Conservation (phyloP, 352 stramenopile genomes). For the Thalassiosira allenii region DNA sequence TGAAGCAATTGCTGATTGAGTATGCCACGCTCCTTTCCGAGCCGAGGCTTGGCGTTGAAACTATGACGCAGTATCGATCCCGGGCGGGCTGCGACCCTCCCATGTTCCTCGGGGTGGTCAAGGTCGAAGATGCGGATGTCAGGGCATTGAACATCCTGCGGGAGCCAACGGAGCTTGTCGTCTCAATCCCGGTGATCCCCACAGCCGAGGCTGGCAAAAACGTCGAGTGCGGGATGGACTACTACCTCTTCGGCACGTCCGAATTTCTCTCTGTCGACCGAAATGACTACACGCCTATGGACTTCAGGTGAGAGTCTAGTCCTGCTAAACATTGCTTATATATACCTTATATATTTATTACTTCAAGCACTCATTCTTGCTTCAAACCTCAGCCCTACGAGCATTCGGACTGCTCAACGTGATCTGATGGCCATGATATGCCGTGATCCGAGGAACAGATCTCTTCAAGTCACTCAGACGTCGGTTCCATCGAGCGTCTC, state of each 20-base stretch:
- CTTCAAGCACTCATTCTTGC: too few species aligned
- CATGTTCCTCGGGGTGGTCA: constrained; percentile 29
- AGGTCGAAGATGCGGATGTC: constrained; percentile 23
- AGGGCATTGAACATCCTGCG: constrained; percentile 29
- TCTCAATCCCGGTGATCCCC: constrained; percentile 18
- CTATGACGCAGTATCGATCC: not conserved
- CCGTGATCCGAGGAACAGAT: constrained; percentile 31
- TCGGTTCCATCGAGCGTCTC: constrained; percentile 23
- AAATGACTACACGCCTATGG: constrained; percentile 32
- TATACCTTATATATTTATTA: too few species aligned
- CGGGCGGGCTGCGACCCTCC: not conserved
- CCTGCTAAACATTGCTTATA: too few species aligned
- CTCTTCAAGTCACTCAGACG: constrained; percentile 10
- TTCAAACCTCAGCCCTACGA: constrained; percentile 14
- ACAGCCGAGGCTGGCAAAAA: not conserved
- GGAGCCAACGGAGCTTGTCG: constrained; percentile 34
- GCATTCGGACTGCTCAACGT: constrained; percentile 33
- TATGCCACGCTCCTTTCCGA: constrained; percentile 34
- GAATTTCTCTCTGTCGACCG: constrained; percentile 18
- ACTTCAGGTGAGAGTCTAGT: too few species aligned
- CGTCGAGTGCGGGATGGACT: constrained; percentile 18
- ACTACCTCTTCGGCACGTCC: constrained; percentile 20
- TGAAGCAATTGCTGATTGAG: constrained; percentile 3
- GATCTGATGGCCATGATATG: constrained; percentile 39
- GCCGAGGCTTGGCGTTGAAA: constrained; percentile 20